Evolutionary conservation across 148 eudicot species (phyloP).

Genomic region (Mesembryanthemum crystallinum): DNA sequence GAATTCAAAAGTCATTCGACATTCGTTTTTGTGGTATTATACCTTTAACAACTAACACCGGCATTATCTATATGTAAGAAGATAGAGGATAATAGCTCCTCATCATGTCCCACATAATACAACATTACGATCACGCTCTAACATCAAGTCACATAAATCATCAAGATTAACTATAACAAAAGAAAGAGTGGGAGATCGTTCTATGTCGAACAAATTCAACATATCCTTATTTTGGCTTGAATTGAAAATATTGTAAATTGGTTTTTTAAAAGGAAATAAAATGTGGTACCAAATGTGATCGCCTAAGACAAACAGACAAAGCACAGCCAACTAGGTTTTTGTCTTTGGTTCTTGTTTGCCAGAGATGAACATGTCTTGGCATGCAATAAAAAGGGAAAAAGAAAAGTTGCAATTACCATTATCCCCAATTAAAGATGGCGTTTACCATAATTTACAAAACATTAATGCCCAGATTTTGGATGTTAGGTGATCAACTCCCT

Average conservation of each 20-base stretch:
- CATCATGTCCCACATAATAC: too few relatives aligned
- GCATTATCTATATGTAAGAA: too few relatives aligned
- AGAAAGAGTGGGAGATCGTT: too few relatives aligned
- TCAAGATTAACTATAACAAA: too few relatives aligned
- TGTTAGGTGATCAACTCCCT: not conserved
- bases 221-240: not conserved
- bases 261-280: not conserved
- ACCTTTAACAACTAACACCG: too few relatives aligned
- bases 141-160: too few relatives aligned
- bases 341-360: not conserved
- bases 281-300: not conserved
- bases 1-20: too few relatives aligned
- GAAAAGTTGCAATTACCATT: conserved; percentile 1
- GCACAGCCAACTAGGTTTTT: conserved; percentile 20
- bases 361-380: not conserved
- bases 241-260: too few relatives aligned
- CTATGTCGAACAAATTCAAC: too few relatives aligned
- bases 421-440: not conserved
- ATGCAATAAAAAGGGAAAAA: not conserved
- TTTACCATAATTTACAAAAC: not conserved
- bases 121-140: too few relatives aligned
- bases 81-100: too few relatives aligned
- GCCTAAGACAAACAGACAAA: conserved; percentile 5
- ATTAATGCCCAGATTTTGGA: not conserved
- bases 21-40: too few relatives aligned